Conservation (phyloP, 2,329 filamentous ascomycete species). For the Talaromyces piceae region DNA sequence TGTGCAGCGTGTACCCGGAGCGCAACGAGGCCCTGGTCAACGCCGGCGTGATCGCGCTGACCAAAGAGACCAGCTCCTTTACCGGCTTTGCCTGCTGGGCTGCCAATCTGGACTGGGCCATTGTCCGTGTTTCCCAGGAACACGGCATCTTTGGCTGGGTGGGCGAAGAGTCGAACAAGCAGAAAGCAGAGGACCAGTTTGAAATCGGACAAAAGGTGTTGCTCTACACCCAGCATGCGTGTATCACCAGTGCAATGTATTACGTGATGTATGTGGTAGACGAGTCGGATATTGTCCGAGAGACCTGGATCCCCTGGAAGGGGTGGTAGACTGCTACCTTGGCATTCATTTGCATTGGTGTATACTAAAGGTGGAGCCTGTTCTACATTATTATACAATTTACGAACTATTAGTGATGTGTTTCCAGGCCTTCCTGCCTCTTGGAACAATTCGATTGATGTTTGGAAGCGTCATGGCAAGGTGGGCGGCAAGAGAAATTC, state of each 20-base stretch:
- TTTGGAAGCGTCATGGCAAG: no score
- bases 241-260: constrained; percentile 33
- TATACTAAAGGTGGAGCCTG: background rate
- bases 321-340: constrained; percentile 28
- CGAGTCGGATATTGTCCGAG: constrained; percentile 19
- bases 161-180: constrained; percentile 13
- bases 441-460: background rate
- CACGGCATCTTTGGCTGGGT: constrained; percentile 31
- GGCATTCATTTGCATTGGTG: background rate
- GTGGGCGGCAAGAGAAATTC: no score
- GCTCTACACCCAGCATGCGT: constrained; percentile 28
- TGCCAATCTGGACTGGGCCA: constrained; percentile 21
- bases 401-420: background rate
- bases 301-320: constrained; percentile 28
- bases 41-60: constrained; percentile 29
- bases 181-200: constrained; percentile 17
- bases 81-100: constrained; percentile 25
- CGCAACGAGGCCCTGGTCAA: constrained; percentile 35
- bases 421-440: background rate
- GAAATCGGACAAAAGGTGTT: constrained; percentile 27
- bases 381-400: background rate
- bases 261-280: constrained; percentile 32
- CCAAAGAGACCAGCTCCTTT: constrained; percentile 25
- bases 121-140: constrained; percentile 32
- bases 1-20: constrained; percentile 34